Percentiles rank a stretch among this genome's conserved stretches.
These are phyloP conservation scores for Erysimum cheiri DNA, from an alignment of 441 rosid species.

Conservation along the genomic window DNA sequence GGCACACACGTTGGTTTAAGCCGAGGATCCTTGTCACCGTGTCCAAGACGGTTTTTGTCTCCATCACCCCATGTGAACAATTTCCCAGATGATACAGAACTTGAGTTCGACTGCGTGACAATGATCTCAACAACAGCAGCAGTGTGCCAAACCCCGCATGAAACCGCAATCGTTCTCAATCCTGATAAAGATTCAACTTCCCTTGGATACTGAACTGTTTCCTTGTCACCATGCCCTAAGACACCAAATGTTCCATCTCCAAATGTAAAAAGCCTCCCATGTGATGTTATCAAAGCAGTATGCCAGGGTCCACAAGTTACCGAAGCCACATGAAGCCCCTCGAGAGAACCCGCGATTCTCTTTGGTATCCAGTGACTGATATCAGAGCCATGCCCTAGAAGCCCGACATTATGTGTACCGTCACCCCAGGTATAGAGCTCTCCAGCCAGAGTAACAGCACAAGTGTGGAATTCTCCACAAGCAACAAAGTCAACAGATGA, in stretches of 20 bases:
- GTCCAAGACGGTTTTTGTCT: slow-evolving; percentile 96
- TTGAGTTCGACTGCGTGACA: slow-evolving; percentile 80
- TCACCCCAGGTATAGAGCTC: slow-evolving; percentile 97
- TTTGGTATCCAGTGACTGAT: slow-evolving; percentile 98
- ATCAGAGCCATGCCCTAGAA: slow-evolving; percentile 92
- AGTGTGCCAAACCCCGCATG: slow-evolving; percentile 99
- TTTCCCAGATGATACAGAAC: slow-evolving; percentile 73
- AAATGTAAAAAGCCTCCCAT: slow-evolving; percentile 95
- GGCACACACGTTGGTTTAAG: slow-evolving; percentile 94
- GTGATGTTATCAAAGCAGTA: slow-evolving; percentile 80
- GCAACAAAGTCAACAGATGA: slow-evolving; percentile 76
- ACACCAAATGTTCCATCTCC: slow-evolving; percentile 99
- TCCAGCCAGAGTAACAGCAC: slow-evolving; percentile 90
- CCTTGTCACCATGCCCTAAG: slow-evolving; percentile 89
- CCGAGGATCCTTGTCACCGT: slow-evolving; percentile 91
- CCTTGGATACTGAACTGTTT: slow-evolving; percentile 71
- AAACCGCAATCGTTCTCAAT: slow-evolving; percentile 82
- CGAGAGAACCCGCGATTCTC: slow-evolving; percentile 87
- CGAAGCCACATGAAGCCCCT: slow-evolving; percentile 87
- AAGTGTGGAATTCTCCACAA: slow-evolving; percentile 97
- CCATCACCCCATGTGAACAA: slow-evolving; percentile 99
- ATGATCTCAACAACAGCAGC: slow-evolving; percentile 96
- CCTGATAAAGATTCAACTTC: slow-evolving; percentile 92
- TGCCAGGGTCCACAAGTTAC: slow-evolving; percentile 99
- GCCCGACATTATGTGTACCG: slow-evolving; percentile 90